phyloP scores from a whole-genome alignment of 1,284 basidiomycete species.

The Polyporus tsugae region DNA sequence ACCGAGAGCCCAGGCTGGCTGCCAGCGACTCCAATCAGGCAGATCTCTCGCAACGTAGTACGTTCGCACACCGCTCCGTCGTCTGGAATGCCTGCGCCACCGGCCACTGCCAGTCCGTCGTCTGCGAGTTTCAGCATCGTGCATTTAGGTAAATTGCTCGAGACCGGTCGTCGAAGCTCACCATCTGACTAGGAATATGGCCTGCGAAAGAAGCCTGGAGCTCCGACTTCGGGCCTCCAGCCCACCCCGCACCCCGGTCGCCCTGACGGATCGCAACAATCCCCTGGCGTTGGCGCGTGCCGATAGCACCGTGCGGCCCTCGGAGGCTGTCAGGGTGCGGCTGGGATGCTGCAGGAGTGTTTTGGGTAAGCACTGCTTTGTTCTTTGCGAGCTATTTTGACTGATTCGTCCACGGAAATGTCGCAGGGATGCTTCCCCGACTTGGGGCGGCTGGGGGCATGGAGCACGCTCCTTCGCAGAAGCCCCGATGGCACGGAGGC shows the following conservation, averaged over 20 bases:
- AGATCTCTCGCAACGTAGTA: not conserved
- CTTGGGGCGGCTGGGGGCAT: conserved; percentile 8
- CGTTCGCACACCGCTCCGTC: not conserved
- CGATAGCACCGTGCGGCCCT: conserved; percentile 24
- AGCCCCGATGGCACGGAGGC: conserved; percentile 12
- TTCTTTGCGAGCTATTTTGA: conserved; percentile 28
- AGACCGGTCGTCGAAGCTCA: conserved; percentile 17
- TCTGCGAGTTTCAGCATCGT: not conserved
- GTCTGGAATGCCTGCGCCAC: conserved; percentile 3
- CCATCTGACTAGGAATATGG: conserved; percentile 15
- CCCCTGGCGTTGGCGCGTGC: conserved; percentile 25
- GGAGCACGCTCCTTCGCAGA: conserved; percentile 3
- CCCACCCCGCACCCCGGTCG: conserved; percentile 15
- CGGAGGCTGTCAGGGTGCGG: conserved; percentile 23
- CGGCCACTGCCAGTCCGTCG: conserved; percentile 1
- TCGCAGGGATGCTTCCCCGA: conserved; percentile 16
- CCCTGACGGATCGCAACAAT: conserved; percentile 33
- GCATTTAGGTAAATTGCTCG: conserved; percentile 21
- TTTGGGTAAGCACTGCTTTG: conserved; percentile 25
- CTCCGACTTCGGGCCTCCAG: conserved; percentile 14
- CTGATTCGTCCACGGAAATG: conserved; percentile 27
- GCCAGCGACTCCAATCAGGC: not conserved
- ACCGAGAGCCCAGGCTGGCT: conserved; percentile 2
- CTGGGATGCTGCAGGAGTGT: conserved; percentile 2
- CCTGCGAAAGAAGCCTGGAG: conserved; percentile 24